Evolutionary conservation across 1,284 basidiomycete genomes (phyloP).

Genomic region (Ceratobasidium sp.): DNA sequence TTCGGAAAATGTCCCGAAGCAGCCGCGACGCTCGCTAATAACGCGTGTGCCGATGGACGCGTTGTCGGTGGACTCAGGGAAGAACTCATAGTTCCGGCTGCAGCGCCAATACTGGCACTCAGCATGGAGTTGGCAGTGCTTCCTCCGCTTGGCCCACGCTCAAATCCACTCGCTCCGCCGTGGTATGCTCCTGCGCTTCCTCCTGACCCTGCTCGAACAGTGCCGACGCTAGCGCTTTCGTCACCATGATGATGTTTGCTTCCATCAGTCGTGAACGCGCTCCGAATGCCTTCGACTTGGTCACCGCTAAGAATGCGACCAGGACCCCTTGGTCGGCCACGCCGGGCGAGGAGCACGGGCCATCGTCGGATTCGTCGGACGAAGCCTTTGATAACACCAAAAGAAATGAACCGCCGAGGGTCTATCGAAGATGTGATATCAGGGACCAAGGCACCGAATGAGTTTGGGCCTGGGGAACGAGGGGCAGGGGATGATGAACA

Average conservation of each 20-base stretch:
- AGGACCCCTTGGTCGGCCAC: not conserved
- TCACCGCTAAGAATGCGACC: constrained; percentile 22
- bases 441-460: no score
- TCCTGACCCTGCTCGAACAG: constrained; percentile 23
- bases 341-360: constrained; percentile 70
- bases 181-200: constrained; percentile 4
- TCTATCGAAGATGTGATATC: constrained; percentile 65
- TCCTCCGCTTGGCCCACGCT: constrained; percentile 10
- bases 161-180: not conserved
- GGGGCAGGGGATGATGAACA: constrained; percentile 70
- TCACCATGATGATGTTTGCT: constrained; percentile 3
- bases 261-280: not conserved
- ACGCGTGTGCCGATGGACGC: constrained; percentile 19
- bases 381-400: constrained; percentile 99
- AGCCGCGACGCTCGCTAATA: constrained; percentile 20
- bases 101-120: constrained; percentile 19
- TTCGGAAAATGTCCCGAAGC: constrained; percentile 17
- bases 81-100: constrained; percentile 9
- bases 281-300: constrained; percentile 34
- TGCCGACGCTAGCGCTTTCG: constrained; percentile 27
- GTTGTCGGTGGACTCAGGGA: constrained; percentile 28
- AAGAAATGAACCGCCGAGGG: constrained; percentile 93
- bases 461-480: constrained; percentile 54
- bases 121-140: constrained; percentile 12
- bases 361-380: constrained; percentile 92